phyloP scores from a whole-genome alignment of 202 grass and related monocot species.

The Saccharum hybrid region DNA sequence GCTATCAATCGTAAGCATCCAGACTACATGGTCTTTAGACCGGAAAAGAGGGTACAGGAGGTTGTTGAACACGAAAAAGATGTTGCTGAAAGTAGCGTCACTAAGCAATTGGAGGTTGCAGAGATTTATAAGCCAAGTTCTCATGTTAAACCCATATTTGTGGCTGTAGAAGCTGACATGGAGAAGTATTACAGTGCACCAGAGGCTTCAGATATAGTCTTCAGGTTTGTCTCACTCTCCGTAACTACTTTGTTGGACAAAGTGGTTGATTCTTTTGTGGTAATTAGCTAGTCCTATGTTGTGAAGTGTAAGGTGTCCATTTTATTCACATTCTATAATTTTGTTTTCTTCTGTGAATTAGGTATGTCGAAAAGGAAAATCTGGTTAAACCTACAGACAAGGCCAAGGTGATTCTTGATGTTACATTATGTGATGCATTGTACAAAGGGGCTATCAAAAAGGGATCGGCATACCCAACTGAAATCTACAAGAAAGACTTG shows the following conservation, averaged over 20 bases:
- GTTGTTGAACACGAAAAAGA: slow-evolving; percentile 55
- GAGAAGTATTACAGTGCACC: slow-evolving; percentile 80
- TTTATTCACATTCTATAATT: slow-evolving; percentile 29
- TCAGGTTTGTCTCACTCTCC: slow-evolving; percentile 59
- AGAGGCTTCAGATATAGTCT: slow-evolving; percentile 80
- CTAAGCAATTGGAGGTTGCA: slow-evolving; percentile 72
- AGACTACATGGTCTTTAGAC: slow-evolving; percentile 80
- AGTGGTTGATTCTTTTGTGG: neutral
- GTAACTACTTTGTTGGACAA: neutral
- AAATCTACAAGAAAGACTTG: slow-evolving; percentile 89
- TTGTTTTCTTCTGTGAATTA: slow-evolving; percentile 42
- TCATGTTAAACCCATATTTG: slow-evolving; percentile 88
- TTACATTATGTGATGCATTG: slow-evolving; percentile 81
- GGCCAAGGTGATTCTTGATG: slow-evolving; percentile 76
- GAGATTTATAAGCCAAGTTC: slow-evolving; percentile 85
- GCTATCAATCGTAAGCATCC: slow-evolving; percentile 64
- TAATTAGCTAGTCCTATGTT: slow-evolving; percentile 12
- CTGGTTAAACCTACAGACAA: slow-evolving; percentile 80
- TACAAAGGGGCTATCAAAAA: slow-evolving; percentile 96
- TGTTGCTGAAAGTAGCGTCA: slow-evolving; percentile 51
- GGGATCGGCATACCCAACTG: slow-evolving; percentile 74
- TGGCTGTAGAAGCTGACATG: slow-evolving; percentile 72
- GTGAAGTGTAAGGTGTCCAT: neutral
- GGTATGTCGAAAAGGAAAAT: slow-evolving; percentile 97
- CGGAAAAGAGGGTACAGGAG: slow-evolving; percentile 74